Percentiles rank a stretch among this genome's conserved stretches.
phyloP scores from a whole-genome alignment of 1,284 basidiomycete species.

The Inonotus obliquus region DNA sequence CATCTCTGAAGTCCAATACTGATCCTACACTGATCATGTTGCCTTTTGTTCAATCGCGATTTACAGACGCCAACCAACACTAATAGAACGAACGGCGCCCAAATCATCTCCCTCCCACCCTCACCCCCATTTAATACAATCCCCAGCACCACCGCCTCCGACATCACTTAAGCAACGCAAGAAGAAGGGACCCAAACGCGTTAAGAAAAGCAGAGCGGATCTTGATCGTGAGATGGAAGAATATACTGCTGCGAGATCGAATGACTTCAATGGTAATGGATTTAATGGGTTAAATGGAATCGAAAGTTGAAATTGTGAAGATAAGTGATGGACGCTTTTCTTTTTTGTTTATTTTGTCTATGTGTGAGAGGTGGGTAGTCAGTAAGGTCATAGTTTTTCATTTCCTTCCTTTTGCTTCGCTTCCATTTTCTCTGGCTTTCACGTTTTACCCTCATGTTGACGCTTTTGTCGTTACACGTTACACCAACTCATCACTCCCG shows the following conservation, averaged over 20 bases:
- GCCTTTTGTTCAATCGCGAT: neutral
- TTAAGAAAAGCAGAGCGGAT: conserved; percentile 21
- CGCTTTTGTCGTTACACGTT: neutral
- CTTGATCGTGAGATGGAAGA: conserved; percentile 24
- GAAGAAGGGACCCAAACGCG: conserved; percentile 24
- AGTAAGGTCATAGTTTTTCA: neutral
- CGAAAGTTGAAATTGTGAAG: no score
- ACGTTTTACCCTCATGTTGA: no score
- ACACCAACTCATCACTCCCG: neutral
- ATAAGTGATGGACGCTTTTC: no score
- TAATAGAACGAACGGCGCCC: conserved; percentile 16
- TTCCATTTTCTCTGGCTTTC: no score
- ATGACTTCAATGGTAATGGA: neutral
- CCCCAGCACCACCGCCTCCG: neutral
- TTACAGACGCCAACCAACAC: neutral
- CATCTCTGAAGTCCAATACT: neutral
- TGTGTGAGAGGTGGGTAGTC: neutral
- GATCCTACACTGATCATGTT: neutral
- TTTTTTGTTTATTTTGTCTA: neutral
- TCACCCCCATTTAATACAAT: neutral
- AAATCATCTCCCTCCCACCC: conserved; percentile 6
- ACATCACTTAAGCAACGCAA: conserved; percentile 4
- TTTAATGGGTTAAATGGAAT: neutral
- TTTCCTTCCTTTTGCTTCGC: neutral
- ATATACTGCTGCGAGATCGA: conserved; percentile 12